Base-by-base conservation (phyloP, 2,329 filamentous ascomycete genomes). In the Phialocephala subalpina region DNA sequence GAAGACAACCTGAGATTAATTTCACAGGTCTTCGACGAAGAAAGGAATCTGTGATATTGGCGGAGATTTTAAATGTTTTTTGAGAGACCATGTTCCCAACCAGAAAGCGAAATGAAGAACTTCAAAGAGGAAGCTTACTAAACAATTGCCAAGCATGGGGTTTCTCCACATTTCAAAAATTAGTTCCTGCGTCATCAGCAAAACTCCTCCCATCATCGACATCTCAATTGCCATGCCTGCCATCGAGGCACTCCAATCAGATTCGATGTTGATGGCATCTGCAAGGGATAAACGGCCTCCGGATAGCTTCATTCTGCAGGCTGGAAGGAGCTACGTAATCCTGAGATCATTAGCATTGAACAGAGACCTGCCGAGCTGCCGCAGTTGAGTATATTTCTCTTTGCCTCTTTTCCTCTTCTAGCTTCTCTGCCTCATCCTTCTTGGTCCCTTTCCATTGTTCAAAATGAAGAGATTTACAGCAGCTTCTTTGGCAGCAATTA, bases 401-500 rank as follows among this genome's bases (percentile, higher is more conserved):
- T 53, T 7, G 14, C 6, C 22, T 20, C 2, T 27, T 27, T 53
- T 16, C 12, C 27, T 53, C 2, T 53, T 12, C 3, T 33, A 14
- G 3, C 27, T 52, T 52, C 8, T 25, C 45, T 25, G 29, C 29
- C 29, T 49, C 20, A 9, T 49, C 22, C 11, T 25, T 20, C n/a
- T 14, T 9, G 18, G 40, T 18, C 42, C 5, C 18, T 29, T 4
- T 27, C 25, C 16, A 53, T 33, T 33, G 14, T 11, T 53, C 58
- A 53, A 6, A 2, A 61, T 61, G 59, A 61, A 53, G 18, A 7
- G 25, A 14, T 38, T 8, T 33, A 36, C 27, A 35, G 22, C 53
- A n/a, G 18, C 57, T 33, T 49, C 49, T 22, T 22, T 58, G 18
- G 29, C 56, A 16, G 57, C 57, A 22, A 27, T 64, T 9, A 27